Evolutionary conservation across 805 yeast genomes (phyloP), one percentile per base, ranked within the genome.

Genomic region (Yarrowia divulgata): DNA sequence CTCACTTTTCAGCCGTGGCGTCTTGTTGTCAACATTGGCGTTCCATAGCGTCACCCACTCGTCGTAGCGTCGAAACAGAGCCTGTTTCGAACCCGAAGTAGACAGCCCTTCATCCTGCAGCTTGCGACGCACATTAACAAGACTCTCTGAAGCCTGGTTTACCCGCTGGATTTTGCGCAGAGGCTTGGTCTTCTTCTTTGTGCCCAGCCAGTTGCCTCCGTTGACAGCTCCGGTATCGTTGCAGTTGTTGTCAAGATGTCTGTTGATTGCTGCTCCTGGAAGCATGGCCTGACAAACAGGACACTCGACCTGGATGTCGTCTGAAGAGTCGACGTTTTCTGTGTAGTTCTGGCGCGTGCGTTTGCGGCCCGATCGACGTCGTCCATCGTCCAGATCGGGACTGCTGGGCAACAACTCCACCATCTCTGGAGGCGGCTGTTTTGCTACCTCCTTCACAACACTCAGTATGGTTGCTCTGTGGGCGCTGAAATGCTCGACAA

Each of bases 41-140:
- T 93, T 93, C 87, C 88, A 90, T 12, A 92, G 75, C 40, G 88
- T 85, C 69, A 89, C 86, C 80, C 87, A 93, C 72, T 93, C 94
- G 71, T 86, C 88, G 75, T 90, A 90, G 49, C 98, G 79, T 19
- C 84, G 78, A 71, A 90, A 93, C 73, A 93, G 74, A 71, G 85
- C 88, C 16, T 78, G 79, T 70, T 91, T 81, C 0, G 88, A 78
- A 0, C 98, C 98, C 10, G 76, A 77, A 0, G 86, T 81, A 0
- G 93, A 85, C 8, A 93, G 77, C 14, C 85, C 85, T 29, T 85
- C 75, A 8, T 84, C 81, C 1, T 81, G 66, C 16, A 93, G 79
- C 74, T 87, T 87, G 57, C 85, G 87, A 72, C 87, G 87, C 13
- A 93, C 79, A 8, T 18, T 58, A 3, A 14, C 66, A 1, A 43